Conservation (phyloP, 2,329 filamentous ascomycete genomes). For the Fusarium nematophilum region DNA sequence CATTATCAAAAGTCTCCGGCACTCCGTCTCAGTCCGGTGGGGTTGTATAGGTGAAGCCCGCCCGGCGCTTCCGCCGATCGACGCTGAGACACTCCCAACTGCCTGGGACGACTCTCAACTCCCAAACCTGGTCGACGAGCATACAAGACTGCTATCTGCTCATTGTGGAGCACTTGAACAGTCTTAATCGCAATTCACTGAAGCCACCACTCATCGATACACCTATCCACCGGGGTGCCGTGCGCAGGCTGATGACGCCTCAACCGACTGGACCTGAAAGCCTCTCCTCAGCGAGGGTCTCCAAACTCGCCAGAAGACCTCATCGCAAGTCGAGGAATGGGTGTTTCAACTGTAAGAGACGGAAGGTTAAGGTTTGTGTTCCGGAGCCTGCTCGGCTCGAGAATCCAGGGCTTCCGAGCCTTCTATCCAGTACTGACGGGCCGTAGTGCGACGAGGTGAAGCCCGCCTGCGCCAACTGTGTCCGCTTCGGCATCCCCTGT, state of each 20-base stretch:
- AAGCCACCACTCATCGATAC: not conserved
- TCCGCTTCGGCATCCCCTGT: slow-evolving; percentile 47
- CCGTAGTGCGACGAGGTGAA: slow-evolving; percentile 48
- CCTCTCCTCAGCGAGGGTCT: slow-evolving; percentile 39
- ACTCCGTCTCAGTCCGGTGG: slow-evolving; percentile 26
- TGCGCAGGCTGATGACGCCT: slow-evolving; percentile 37
- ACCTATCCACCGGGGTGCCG: slow-evolving; percentile 13
- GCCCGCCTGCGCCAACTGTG: slow-evolving; percentile 47
- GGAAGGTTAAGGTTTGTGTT: slow-evolving; percentile 46
- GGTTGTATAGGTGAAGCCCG: slow-evolving; percentile 36
- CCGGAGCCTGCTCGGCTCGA: not conserved
- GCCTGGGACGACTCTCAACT: slow-evolving; percentile 28
- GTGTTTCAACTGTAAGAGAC: slow-evolving; percentile 47
- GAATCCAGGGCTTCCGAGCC: not conserved
- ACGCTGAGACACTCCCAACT: slow-evolving; percentile 36
- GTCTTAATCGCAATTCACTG: not conserved
- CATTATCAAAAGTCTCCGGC: slow-evolving; percentile 7
- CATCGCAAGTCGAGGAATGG: slow-evolving; percentile 47
- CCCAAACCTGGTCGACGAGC: slow-evolving; percentile 25
- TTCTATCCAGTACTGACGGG: slow-evolving; percentile 22
- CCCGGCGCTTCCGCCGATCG: slow-evolving; percentile 41
- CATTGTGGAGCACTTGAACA: slow-evolving; percentile 1
- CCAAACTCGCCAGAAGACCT: slow-evolving; percentile 44
- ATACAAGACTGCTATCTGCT: slow-evolving; percentile 22
- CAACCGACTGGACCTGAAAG: slow-evolving; percentile 38